Conservation (phyloP, 2,329 filamentous ascomycete genomes). For the Pyrenochaeta sp. region DNA sequence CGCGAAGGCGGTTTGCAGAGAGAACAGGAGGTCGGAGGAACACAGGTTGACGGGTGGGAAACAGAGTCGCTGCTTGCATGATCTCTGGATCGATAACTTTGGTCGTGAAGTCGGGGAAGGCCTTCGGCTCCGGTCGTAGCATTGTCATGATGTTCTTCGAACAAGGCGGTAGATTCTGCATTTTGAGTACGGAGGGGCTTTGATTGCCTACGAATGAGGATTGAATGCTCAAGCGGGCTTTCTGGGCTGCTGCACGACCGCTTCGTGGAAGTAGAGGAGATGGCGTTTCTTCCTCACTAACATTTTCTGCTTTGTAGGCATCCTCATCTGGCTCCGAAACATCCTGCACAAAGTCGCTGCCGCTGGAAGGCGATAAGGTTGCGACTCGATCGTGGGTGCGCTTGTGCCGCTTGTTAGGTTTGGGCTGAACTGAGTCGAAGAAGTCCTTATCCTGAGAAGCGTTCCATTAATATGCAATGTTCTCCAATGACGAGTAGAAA, state of each 20-base stretch:
- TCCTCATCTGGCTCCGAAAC: constrained; percentile 21
- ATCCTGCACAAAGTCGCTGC: constrained; percentile 26
- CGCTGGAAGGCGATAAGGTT: constrained; percentile 11
- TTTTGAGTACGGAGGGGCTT: not conserved
- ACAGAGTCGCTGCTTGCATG: constrained; percentile 10
- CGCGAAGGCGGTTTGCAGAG: constrained; percentile 22
- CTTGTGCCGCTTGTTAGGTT: constrained; percentile 21
- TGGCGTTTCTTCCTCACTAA: not conserved
- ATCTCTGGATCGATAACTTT: constrained; percentile 11
- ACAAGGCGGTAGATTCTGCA: not conserved
- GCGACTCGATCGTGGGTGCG: not conserved
- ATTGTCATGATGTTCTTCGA: not conserved
- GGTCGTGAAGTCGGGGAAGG: constrained; percentile 1
- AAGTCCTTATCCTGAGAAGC: constrained; percentile 13
- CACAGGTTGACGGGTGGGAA: constrained; percentile 9
- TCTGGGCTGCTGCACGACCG: constrained; percentile 15
- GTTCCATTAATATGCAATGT: not conserved
- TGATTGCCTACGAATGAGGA: not conserved
- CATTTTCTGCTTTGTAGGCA: constrained; percentile 2
- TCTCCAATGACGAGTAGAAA: no score
- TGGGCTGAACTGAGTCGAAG: constrained; percentile 4
- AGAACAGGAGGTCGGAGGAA: constrained; percentile 25
- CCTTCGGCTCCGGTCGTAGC: not conserved
- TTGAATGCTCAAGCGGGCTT: constrained; percentile 19
- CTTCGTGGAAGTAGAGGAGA: not conserved